Base-by-base conservation (phyloP, 2,329 filamentous ascomycete genomes). In the Ceratocystis harringtonii region DNA sequence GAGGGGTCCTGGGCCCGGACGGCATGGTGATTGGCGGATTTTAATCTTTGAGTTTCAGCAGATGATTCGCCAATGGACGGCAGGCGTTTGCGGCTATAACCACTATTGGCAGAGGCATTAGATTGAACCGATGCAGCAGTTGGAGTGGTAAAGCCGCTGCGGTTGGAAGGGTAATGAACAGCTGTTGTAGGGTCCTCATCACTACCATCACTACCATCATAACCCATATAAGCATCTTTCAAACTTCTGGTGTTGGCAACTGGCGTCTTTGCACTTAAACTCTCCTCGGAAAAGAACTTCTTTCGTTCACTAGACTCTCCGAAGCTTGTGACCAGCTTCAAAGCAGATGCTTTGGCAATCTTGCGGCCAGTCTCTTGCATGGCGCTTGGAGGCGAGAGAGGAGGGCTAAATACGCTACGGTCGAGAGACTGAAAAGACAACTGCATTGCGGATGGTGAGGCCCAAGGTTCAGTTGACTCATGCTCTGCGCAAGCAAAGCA, bases 261-360 rank as follows among this genome's bases (percentile, higher is more conserved):
- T 0, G 91, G 91, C 0, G 91, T 96, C 69, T 78, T 78, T 7
- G 82, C 82, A 44, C 79, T 81, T 62, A 85, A 83, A 5, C 74
- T 76, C 48, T 63, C 66, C 7, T 77, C 73, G 0, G 78, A 76
- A 70, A 86, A 84, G 75, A 89, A 85, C 74, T 84, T 85, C 64
- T 85, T 83, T 68, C 86, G 85, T 25, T 78, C 77, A 3, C 76
- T 76, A 58, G 79, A 78, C 61, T 85, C 83, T 6, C 85, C 88
- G 71, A 99, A 97, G 0, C 88, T 87, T 0, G 94, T 97, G 71
- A 97, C 95, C 1, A 97, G 82, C 74, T 95, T 96, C 68, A 97
- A 78, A 0, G 92, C 85, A 8, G 90, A 89, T 32, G 87, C 86
- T 76, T 95, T 95, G 12, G 86, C 84, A 63, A 90, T 84, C 76